Conservation (phyloP, 176 grass and related monocot genomes). For the Pontederia crassipes region DNA sequence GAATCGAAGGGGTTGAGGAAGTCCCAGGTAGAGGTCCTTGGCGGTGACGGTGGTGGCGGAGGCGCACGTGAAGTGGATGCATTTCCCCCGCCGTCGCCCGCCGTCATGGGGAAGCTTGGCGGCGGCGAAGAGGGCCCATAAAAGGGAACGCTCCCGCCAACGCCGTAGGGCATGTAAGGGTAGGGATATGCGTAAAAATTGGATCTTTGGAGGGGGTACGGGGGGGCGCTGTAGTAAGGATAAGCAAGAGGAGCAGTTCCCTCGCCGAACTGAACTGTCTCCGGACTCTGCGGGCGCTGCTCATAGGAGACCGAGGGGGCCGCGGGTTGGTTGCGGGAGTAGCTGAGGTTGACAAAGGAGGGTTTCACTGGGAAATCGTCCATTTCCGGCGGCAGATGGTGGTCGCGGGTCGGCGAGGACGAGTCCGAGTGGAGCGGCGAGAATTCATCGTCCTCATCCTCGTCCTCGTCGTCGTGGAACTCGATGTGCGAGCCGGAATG, state of each 20-base stretch:
- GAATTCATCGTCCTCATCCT: neutral
- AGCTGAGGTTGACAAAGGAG: slow-evolving; percentile 20
- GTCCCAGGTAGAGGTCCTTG: slow-evolving; percentile 85
- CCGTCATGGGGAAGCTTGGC: slow-evolving; percentile 8
- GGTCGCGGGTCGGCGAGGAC: neutral
- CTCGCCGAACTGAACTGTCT: neutral
- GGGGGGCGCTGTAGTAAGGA: slow-evolving; percentile 4
- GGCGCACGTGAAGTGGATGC: slow-evolving; percentile 13
- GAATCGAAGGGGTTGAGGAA: slow-evolving; percentile 87
- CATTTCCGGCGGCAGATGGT: slow-evolving; percentile 2
- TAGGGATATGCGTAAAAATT: slow-evolving; percentile 29
- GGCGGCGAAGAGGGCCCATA: slow-evolving; percentile 24
- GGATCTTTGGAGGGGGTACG: slow-evolving; percentile 18
- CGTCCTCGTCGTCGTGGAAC: slow-evolving; percentile 12
- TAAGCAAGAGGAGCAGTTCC: neutral
- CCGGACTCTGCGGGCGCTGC: slow-evolving; percentile 6
- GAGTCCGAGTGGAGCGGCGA: slow-evolving; percentile 2
- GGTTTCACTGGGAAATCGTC: slow-evolving; percentile 1
- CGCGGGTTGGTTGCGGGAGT: slow-evolving; percentile 23
- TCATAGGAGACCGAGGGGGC: slow-evolving; percentile 21
- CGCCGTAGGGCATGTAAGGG: slow-evolving; percentile 17
- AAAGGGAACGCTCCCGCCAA: slow-evolving; percentile 10
- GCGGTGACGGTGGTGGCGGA: slow-evolving; percentile 45
- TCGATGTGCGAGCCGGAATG: slow-evolving; percentile 23
- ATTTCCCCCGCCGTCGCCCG: neutral